Percentiles rank a stretch among this genome's conserved stretches.
Conservation (phyloP, 371 early-diverging fungal species). For the Mucor saturninus region DNA sequence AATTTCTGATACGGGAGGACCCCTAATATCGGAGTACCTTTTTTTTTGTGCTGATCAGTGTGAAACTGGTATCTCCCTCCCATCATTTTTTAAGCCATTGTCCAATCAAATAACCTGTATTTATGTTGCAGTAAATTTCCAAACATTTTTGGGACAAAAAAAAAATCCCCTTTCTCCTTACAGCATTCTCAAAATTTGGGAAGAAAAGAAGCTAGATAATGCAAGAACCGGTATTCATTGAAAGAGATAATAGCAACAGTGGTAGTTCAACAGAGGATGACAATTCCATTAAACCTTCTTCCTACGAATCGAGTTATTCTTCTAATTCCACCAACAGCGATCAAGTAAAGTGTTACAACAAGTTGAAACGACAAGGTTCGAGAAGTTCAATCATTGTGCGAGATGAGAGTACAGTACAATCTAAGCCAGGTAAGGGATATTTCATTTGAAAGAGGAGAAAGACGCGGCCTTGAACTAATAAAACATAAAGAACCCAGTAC, state of each 20-base stretch:
- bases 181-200: no score
- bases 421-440: conserved; percentile 12
- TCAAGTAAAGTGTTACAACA: conserved; percentile 40
- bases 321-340: conserved; percentile 44
- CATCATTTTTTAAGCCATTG: no score
- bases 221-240: conserved; percentile 14
- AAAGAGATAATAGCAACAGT: conserved; percentile 6
- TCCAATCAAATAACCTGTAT: not conserved
- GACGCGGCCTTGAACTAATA: not conserved
- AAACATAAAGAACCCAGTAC: conserved; percentile 21
- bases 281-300: conserved; percentile 20
- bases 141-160: no score
- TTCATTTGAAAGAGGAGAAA: not conserved
- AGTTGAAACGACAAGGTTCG: conserved; percentile 44
- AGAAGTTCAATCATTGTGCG: conserved; percentile 36
- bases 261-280: conserved; percentile 10
- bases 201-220: no score
- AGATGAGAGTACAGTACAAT: not conserved
- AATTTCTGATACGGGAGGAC: no score
- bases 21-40: no score
- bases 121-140: no score
- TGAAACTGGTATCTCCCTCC: no score
- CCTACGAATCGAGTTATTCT: conserved; percentile 42
- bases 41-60: no score
- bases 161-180: no score